These are phyloP conservation scores for Polygonum maritimum DNA, from an alignment of 148 eudicot species.

Conservation along the genomic window DNA sequence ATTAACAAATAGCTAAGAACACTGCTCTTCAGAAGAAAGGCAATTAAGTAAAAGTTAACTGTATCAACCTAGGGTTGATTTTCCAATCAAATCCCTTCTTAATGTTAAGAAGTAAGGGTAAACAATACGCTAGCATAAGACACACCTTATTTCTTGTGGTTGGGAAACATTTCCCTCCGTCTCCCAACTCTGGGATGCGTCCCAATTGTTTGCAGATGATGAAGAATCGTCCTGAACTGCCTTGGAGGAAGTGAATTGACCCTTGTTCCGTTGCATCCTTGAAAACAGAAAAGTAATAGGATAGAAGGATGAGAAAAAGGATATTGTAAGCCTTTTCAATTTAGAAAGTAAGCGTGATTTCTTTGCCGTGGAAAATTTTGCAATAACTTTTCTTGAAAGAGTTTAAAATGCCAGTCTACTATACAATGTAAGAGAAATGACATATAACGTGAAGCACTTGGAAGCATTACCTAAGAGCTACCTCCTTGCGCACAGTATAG, in stretches of 20 bases:
- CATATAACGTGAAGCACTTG: neutral
- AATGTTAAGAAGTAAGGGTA: neutral
- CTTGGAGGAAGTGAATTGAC: conserved; percentile 71
- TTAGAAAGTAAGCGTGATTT: neutral
- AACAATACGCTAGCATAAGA: conserved; percentile 1
- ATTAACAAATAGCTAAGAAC: neutral
- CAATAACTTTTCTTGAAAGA: neutral
- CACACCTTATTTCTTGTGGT: conserved; percentile 57
- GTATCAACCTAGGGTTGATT: neutral
- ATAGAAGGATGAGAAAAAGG: neutral
- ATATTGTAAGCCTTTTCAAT: neutral
- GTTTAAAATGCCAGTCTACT: neutral
- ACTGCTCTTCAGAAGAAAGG: neutral
- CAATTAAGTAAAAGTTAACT: neutral
- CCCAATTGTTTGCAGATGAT: conserved; percentile 58
- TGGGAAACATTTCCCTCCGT: conserved; percentile 49
- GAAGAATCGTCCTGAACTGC: conserved; percentile 50
- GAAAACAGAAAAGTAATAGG: neutral
- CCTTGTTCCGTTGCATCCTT: conserved; percentile 84
- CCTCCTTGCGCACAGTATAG: conserved; percentile 77
- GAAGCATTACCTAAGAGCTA: conserved; percentile 57
- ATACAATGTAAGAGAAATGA: neutral
- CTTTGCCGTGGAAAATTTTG: conserved; percentile 6
- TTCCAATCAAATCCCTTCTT: neutral
- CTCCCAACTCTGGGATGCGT: conserved; percentile 51